A percentile compares a stretch with the other conserved stretches of the same genome.
Evolutionary conservation across 2,329 filamentous ascomycete genomes (phyloP).

Genomic region (Periconia digitata): DNA sequence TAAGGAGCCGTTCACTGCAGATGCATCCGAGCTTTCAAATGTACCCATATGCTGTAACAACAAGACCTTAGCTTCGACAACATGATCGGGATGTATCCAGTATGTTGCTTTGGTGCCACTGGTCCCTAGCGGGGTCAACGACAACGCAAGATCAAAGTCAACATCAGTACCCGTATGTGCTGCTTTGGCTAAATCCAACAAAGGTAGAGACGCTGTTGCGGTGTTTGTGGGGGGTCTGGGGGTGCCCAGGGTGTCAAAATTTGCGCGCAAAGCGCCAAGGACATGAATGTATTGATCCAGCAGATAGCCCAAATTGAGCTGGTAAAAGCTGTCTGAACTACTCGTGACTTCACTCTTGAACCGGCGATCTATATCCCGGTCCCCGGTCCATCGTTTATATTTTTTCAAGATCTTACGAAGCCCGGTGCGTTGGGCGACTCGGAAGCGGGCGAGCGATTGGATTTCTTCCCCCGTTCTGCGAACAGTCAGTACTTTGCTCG

Average conservation of each 20-base stretch:
- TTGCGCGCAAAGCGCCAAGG: constrained; percentile 47
- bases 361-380: constrained; percentile 62
- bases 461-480: constrained; percentile 69
- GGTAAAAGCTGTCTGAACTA: constrained; percentile 71
- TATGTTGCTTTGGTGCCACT: constrained; percentile 52
- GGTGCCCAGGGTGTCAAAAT: constrained; percentile 42
- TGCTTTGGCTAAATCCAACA: constrained; percentile 42
- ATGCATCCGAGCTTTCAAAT: constrained; percentile 26
- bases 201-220: constrained; percentile 21
- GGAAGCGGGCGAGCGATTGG: constrained; percentile 69
- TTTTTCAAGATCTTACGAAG: constrained; percentile 86
- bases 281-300: constrained; percentile 53
- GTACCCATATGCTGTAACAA: constrained; percentile 53
- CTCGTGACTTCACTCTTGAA: constrained; percentile 68
- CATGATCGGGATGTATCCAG: constrained; percentile 57
- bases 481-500: constrained; percentile 11
- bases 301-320: constrained; percentile 61
- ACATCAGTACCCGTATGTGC: constrained; percentile 45
- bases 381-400: constrained; percentile 85
- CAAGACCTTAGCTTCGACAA: constrained; percentile 56
- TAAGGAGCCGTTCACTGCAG: constrained; percentile 20
- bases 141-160: constrained; percentile 54
- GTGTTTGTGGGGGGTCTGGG: constrained; percentile 12
- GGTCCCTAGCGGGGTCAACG: constrained; percentile 50
- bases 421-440: constrained; percentile 71